phyloP scores from a whole-genome alignment of 2,329 filamentous ascomycete genomes.

The Seiridium cupressi region DNA sequence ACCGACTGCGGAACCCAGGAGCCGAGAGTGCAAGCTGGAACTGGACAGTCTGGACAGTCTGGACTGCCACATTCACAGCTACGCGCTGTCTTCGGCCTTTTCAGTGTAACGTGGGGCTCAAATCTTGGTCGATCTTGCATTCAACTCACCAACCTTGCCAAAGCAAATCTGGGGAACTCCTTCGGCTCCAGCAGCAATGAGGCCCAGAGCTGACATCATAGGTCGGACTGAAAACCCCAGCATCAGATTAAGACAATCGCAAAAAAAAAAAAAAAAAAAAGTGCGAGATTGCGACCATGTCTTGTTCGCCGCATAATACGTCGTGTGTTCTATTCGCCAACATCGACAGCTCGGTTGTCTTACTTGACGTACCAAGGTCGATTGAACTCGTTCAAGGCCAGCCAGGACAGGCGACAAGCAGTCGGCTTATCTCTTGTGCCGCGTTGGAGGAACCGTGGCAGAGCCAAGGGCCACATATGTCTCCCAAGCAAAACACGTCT shows the following conservation, averaged over 20 bases:
- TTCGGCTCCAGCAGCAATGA: not conserved
- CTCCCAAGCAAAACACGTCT: conserved; percentile 33
- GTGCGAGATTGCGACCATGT: not conserved
- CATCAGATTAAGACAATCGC: too few species aligned
- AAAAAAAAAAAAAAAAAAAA: not conserved
- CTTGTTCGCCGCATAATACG: conserved; percentile 8
- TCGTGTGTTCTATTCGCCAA: conserved; percentile 54
- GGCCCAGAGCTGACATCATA: not conserved
- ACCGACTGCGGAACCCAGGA: not conserved
- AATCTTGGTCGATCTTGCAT: not conserved
- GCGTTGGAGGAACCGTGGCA: conserved; percentile 44
- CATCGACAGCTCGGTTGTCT: conserved; percentile 43
- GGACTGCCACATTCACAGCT: not conserved
- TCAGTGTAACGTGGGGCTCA: not conserved
- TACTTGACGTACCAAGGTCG: conserved; percentile 70
- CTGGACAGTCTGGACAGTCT: not conserved
- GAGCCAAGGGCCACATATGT: conserved; percentile 53
- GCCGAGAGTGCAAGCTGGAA: not conserved
- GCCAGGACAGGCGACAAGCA: conserved; percentile 30
- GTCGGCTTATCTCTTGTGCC: conserved; percentile 44
- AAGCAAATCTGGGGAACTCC: not conserved
- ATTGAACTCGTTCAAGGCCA: conserved; percentile 64
- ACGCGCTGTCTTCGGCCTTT: not conserved
- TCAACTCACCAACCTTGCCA: not conserved
- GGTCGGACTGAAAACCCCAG: too few species aligned